A percentile compares a stretch with the other conserved stretches of the same genome.
Evolutionary conservation across 345 rosid genomes (phyloP).

Genomic region (Hibiscus tridactylites): DNA sequence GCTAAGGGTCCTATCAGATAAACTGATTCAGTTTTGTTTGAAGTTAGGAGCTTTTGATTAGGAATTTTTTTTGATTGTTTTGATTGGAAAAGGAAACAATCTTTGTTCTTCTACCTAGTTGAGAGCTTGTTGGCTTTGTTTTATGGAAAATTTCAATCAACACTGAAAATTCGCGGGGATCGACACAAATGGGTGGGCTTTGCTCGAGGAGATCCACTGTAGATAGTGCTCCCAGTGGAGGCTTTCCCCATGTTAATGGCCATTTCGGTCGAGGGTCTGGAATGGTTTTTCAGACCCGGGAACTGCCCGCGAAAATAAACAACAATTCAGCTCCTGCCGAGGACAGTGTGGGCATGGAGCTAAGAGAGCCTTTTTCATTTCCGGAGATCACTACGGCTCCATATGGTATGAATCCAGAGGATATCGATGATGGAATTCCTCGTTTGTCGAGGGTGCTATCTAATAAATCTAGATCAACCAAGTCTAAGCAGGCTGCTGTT

Average conservation of each 20-base stretch:
- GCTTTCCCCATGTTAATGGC: conserved; percentile 55
- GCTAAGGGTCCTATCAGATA: no score
- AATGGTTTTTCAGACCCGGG: conserved; percentile 40
- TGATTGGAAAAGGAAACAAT: neutral
- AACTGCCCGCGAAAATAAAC: conserved; percentile 27
- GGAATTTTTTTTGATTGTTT: neutral
- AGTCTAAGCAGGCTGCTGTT: conserved; percentile 72
- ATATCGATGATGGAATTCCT: conserved; percentile 70
- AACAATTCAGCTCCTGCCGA: conserved; percentile 27
- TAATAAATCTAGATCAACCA: conserved; percentile 62
- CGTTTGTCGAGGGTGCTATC: conserved; percentile 55
- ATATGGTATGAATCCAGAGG: conserved; percentile 34
- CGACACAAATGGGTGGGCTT: conserved; percentile 76
- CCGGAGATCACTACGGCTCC: conserved; percentile 31
- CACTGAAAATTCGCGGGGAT: conserved; percentile 17
- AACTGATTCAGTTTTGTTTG: neutral
- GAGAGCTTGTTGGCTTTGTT: conserved; percentile 13
- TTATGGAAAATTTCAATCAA: conserved; percentile 30
- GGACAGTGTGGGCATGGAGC: conserved; percentile 39
- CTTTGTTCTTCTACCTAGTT: conserved; percentile 8
- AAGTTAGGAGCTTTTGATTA: neutral
- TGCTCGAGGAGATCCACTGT: conserved; percentile 91
- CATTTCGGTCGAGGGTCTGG: conserved; percentile 34
- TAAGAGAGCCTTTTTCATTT: conserved; percentile 42
- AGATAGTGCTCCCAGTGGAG: conserved; percentile 86